Evolutionary conservation across 164 flowering plant genomes (phyloP).

Genomic region (Magnolia kwangsiensis): DNA sequence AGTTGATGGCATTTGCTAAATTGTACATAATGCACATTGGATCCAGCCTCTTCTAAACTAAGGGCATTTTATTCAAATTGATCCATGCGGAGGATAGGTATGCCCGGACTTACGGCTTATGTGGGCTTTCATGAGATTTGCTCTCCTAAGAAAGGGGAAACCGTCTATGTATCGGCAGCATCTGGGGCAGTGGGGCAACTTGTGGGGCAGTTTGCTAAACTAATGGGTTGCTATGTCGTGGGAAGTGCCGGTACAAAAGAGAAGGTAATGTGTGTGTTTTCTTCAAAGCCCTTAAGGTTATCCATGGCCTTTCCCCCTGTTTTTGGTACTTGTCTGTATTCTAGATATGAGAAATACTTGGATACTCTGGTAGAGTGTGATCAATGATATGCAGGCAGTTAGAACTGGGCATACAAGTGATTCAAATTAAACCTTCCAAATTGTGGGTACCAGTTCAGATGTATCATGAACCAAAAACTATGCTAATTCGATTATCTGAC

Average conservation of each 20-base stretch:
- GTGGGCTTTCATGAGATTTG: constrained; percentile 46
- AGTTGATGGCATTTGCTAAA: no score
- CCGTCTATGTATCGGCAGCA: constrained; percentile 55
- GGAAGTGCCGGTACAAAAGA: constrained; percentile 59
- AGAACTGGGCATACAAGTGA: neutral
- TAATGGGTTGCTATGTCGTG: constrained; percentile 56
- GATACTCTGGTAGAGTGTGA: neutral
- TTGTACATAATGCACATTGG: no score
- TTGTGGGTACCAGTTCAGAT: neutral
- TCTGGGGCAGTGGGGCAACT: constrained; percentile 62
- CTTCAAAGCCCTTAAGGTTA: neutral
- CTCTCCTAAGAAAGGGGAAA: constrained; percentile 49
- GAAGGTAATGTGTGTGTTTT: constrained; percentile 31
- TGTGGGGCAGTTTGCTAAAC: constrained; percentile 57
- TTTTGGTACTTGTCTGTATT: neutral
- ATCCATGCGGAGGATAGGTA: constrained; percentile 23
- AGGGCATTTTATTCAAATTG: neutral
- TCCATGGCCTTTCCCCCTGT: neutral
- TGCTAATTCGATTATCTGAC: neutral
- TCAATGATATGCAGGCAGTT: neutral
- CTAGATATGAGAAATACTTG: neutral
- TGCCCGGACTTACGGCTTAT: constrained; percentile 63
- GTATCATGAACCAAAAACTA: neutral
- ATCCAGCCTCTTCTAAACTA: neutral
- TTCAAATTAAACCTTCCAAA: neutral